Conservation (phyloP, 768 basidiomycete species). For the Kwoniella dendrophila region DNA sequence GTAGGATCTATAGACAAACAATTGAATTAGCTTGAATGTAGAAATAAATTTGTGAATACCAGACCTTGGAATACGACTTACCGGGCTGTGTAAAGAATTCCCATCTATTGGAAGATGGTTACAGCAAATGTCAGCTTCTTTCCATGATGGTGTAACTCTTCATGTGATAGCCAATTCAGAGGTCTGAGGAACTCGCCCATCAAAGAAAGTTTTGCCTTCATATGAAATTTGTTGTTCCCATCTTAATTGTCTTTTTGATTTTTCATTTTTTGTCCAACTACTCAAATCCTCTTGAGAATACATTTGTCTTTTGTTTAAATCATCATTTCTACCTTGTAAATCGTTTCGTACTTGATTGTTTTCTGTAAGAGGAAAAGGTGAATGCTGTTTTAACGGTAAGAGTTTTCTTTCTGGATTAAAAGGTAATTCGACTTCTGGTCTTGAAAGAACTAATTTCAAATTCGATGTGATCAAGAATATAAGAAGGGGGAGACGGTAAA, state of each 20-base stretch:
- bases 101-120: conserved; percentile 27
- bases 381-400: neutral
- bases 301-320: conserved; percentile 5
- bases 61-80: no score
- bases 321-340: neutral
- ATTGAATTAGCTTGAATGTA: conserved; percentile 22
- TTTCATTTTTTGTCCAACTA: neutral
- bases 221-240: conserved; percentile 41
- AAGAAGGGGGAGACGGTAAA: neutral
- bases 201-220: conserved; percentile 45
- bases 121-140: neutral
- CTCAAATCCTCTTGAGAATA: conserved; percentile 14
- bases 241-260: conserved; percentile 5
- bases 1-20: conserved; percentile 39
- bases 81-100: conserved; percentile 43
- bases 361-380: no score
- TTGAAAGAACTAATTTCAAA: neutral
- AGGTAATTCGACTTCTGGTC: neutral
- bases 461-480: neutral
- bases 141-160: neutral
- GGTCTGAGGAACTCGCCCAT: conserved; percentile 29
- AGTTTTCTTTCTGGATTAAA: neutral
- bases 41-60: no score
- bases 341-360: neutral
- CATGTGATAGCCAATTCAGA: neutral